A percentile compares a stretch with the other conserved stretches of the same genome.
Conservation (phyloP, 192 early-diverging fungal genomes). For the Podila epicladia region DNA sequence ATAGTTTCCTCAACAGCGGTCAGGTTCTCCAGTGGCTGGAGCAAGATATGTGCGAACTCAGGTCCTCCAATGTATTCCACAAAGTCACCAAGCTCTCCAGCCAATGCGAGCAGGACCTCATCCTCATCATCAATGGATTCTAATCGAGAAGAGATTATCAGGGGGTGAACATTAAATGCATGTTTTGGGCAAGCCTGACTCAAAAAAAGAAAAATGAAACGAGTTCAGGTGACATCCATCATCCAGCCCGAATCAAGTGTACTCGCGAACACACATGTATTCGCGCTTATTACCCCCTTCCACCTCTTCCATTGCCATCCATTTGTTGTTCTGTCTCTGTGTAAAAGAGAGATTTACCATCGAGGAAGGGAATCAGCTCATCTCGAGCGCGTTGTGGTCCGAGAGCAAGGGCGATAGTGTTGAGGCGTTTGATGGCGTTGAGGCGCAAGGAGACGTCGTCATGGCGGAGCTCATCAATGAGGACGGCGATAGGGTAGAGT, state of each 20-base stretch:
- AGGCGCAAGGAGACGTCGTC: conserved; percentile 88
- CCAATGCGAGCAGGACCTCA: conserved; percentile 94
- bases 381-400: conserved; percentile 94
- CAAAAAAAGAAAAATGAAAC: too few relatives aligned
- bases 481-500: conserved; percentile 88
- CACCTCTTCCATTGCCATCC: too few relatives aligned
- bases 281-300: neutral
- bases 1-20: conserved; percentile 98
- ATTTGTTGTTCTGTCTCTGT: conserved; percentile 1
- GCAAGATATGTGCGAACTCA: conserved; percentile 83
- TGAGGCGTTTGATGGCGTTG: conserved; percentile 83
- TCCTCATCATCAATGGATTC: conserved; percentile 99
- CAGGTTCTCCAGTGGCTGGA: conserved; percentile 93
- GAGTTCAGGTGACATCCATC: too few relatives aligned
- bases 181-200: too few relatives aligned
- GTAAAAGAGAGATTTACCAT: conserved; percentile 68
- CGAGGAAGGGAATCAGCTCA: conserved; percentile 98
- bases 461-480: conserved; percentile 94
- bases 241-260: too few relatives aligned
- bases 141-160: conserved; percentile 30
- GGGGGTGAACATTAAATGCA: too few relatives aligned
- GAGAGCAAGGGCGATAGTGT: conserved; percentile 91
- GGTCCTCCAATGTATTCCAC: conserved; percentile 95
- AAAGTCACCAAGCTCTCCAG: conserved; percentile 95
- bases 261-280: too few relatives aligned